These are phyloP conservation scores for Geotrichum ghanense DNA, from an alignment of 805 yeast species.

Conservation along the genomic window DNA sequence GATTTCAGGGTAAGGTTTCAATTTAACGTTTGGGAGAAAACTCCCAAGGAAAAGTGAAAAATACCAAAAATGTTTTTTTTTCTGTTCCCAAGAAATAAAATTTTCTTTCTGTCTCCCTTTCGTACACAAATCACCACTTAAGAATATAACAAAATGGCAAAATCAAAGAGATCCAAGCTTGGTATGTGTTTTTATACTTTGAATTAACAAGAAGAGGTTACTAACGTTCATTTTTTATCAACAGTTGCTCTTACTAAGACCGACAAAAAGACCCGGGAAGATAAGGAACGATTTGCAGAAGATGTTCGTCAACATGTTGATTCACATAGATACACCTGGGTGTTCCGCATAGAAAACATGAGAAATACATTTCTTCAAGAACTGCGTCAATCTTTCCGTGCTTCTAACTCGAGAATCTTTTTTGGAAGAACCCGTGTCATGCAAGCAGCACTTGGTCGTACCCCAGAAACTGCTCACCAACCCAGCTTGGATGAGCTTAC, in stretches of 20 bases:
- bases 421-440: slow-evolving; percentile 90
- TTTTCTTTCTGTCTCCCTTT: neutral
- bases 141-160: slow-evolving; percentile 65
- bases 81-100: slow-evolving; percentile 1
- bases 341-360: slow-evolving; percentile 77
- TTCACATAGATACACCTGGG: slow-evolving; percentile 68
- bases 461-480: slow-evolving; percentile 80
- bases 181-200: slow-evolving; percentile 16
- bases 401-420: slow-evolving; percentile 66
- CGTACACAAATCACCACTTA: neutral
- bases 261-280: slow-evolving; percentile 69
- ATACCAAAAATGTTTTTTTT: slow-evolving; percentile 1
- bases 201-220: neutral
- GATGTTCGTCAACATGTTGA: slow-evolving; percentile 80
- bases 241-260: slow-evolving; percentile 85
- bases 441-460: slow-evolving; percentile 83
- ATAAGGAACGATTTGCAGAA: slow-evolving; percentile 83
- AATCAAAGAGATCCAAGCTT: slow-evolving; percentile 92
- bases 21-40: no score
- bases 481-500: slow-evolving; percentile 68
- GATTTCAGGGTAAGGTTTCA: no score
- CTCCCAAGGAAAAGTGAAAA: slow-evolving; percentile 3
- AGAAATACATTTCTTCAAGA: slow-evolving; percentile 94
- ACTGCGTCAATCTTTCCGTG: slow-evolving; percentile 78
- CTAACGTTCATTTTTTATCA: slow-evolving; percentile 5